Percentiles rank a stretch among this genome's conserved stretches.
Evolutionary conservation across 2,329 filamentous ascomycete genomes (phyloP).

Genomic region (Monosporascus sp.): DNA sequence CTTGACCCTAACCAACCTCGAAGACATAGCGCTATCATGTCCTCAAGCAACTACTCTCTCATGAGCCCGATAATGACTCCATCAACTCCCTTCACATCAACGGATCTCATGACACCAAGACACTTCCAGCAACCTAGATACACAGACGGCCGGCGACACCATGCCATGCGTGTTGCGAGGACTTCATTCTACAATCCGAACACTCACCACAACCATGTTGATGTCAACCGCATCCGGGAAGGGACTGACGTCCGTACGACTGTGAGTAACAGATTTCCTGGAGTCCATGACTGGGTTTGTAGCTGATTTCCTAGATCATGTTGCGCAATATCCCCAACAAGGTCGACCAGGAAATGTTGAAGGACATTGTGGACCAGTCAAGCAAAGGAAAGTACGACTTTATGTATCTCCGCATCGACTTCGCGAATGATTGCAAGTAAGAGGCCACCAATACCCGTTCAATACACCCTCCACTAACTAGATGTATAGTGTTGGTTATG

Average conservation of each 20-base stretch:
- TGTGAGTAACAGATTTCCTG: constrained; percentile 39
- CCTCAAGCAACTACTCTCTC: constrained; percentile 21
- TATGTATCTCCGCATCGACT: constrained; percentile 89
- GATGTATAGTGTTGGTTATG: constrained; percentile 76
- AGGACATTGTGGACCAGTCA: constrained; percentile 72
- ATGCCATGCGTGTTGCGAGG: constrained; percentile 41
- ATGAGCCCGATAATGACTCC: constrained; percentile 20
- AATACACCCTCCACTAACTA: constrained; percentile 14
- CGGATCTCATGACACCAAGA: constrained; percentile 37
- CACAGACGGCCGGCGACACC: constrained; percentile 42
- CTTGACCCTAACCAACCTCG: constrained; percentile 28
- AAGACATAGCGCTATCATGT: constrained; percentile 22
- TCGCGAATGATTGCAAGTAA: constrained; percentile 78
- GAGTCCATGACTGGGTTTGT: constrained; percentile 14
- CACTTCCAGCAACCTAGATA: constrained; percentile 29
- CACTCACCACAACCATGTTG: constrained; percentile 58
- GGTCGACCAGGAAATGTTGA: constrained; percentile 72
- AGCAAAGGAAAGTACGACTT: constrained; percentile 87
- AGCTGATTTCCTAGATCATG: constrained; percentile 64
- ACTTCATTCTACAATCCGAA: constrained; percentile 42
- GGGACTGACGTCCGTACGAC: constrained; percentile 73
- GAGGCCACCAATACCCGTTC: constrained; percentile 26
- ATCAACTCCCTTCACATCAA: constrained; percentile 16
- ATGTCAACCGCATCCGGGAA: constrained; percentile 54
- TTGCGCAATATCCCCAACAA: constrained; percentile 92